Conservation (phyloP, 805 yeast genomes). For the Monosporozyma yasuniensis region DNA sequence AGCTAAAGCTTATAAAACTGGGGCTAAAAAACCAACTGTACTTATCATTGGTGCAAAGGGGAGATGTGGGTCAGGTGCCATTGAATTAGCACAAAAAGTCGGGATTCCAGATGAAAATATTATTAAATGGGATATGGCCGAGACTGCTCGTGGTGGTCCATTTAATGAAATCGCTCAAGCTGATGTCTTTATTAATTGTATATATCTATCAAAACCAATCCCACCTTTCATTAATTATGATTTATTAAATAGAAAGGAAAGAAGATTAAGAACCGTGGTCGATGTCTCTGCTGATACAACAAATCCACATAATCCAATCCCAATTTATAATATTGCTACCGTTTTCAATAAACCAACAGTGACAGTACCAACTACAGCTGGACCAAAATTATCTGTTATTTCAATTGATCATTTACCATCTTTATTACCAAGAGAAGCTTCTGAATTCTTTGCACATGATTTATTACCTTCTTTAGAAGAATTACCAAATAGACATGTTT, state of each 20-base stretch:
- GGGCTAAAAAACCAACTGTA: slow-evolving; percentile 64
- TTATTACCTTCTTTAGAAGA: slow-evolving; percentile 81
- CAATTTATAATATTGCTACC: slow-evolving; percentile 85
- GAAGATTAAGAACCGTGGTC: slow-evolving; percentile 84
- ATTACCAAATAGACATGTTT: slow-evolving; percentile 69
- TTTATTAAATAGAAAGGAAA: slow-evolving; percentile 50
- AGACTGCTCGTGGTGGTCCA: slow-evolving; percentile 96
- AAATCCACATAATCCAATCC: slow-evolving; percentile 95
- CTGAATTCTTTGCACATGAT: slow-evolving; percentile 83
- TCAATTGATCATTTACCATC: slow-evolving; percentile 97
- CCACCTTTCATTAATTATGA: slow-evolving; percentile 79
- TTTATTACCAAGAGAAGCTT: slow-evolving; percentile 91
- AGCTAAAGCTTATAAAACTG: slow-evolving; percentile 47
- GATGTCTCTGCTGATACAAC: slow-evolving; percentile 99
- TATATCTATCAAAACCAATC: slow-evolving; percentile 86
- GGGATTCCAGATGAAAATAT: slow-evolving; percentile 85
- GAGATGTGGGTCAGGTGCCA: slow-evolving; percentile 97
- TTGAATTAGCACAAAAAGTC: slow-evolving; percentile 67
- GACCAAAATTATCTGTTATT: slow-evolving; percentile 83
- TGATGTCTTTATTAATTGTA: slow-evolving; percentile 92
- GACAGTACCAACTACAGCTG: slow-evolving; percentile 62
- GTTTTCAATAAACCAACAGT: slow-evolving; percentile 89
- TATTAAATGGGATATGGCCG: slow-evolving; percentile 92
- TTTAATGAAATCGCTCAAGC: slow-evolving; percentile 80
- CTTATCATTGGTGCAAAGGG: slow-evolving; percentile 96